Evolutionary conservation across 1,139 yeast genomes (phyloP).

Genomic region (Magnusiomyces suaveolens): DNA sequence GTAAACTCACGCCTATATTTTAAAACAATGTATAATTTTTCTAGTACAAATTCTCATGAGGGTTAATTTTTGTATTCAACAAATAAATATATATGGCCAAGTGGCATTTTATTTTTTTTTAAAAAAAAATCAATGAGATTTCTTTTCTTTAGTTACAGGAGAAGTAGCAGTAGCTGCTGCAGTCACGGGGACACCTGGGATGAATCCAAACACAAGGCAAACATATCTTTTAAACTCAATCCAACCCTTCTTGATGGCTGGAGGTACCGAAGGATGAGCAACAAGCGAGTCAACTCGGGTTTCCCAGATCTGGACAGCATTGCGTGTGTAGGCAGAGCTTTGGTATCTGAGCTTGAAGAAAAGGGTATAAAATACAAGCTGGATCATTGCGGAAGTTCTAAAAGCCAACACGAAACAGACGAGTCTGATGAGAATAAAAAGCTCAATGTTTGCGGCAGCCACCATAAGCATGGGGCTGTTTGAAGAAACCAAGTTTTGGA

Average conservation of each 20-base stretch:
- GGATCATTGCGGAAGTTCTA: slow-evolving; percentile 50
- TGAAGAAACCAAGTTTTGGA: slow-evolving; percentile 48
- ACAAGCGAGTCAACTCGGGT: slow-evolving; percentile 60
- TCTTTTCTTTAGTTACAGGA: background rate
- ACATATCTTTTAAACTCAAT: slow-evolving; percentile 42
- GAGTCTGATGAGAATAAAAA: slow-evolving; percentile 39
- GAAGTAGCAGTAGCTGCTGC: background rate
- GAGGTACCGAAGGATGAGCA: slow-evolving; percentile 50
- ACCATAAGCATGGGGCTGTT: slow-evolving; percentile 65
- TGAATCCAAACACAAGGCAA: slow-evolving; percentile 32
- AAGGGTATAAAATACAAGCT: slow-evolving; percentile 47
- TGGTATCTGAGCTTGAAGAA: slow-evolving; percentile 76
- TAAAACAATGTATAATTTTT: too few species aligned
- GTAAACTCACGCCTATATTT: too few species aligned
- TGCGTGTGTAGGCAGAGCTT: slow-evolving; percentile 63
- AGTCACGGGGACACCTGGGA: slow-evolving; percentile 7
- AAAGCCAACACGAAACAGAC: slow-evolving; percentile 49
- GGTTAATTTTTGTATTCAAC: background rate
- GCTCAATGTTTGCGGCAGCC: slow-evolving; percentile 63
- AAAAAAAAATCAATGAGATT: background rate
- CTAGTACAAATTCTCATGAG: background rate
- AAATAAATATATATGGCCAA: too few species aligned
- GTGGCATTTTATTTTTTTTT: too few species aligned
- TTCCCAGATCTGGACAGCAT: slow-evolving; percentile 61
- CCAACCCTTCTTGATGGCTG: slow-evolving; percentile 52